Base-by-base conservation (phyloP, 2,329 filamentous ascomycete species). In the Monilinia aucupariae region DNA sequence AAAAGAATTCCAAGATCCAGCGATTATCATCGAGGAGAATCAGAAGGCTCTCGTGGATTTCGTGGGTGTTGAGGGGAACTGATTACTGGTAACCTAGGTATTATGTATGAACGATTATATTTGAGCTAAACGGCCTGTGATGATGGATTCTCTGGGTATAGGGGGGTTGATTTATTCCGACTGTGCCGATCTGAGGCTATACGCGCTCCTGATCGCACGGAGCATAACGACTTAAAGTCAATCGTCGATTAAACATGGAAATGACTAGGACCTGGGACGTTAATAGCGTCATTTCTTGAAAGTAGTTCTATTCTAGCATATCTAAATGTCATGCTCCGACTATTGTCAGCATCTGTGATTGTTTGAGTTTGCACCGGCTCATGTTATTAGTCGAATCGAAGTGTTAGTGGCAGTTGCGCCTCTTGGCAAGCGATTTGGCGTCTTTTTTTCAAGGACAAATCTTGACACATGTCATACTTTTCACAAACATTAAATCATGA, bases 21-120 rank as follows among this genome's bases (percentile, higher is more conserved):
- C 69, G 7, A 55, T 67, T 12, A 71, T 71, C 48, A 67, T 71
- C 32, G 68, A 68, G 43, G 59, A 64, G 15, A 67, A 65, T 54
- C 69, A 70, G 43, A 45, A 50, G 3, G 60, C 65, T 3, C 67
- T 69, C 55, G 59, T 72, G 45, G 41, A 58, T n/a, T 65, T 66
- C 30, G 52, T 50, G 41, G n/a, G 22, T n/a, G 49, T n/a, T 13
- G 6, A 3, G 34, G 43, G 43, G 30, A n/a, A 37, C 27, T 59
- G 9, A 59, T 39, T 39, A 13, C 17, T 34, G 30, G 15, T 43
- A 10, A n/a, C 48, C 12, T 8, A 54, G n/a, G 17, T 37, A 5
- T 32, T 34, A 1, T 1, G 9, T 25, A 22, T 27, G 5, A 47
- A 56, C 37, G n/a, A 22, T 49, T 39, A 10, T 32, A 17, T 30